Evolutionary conservation across 163 green algal genomes (phyloP).

Genomic region (Coccomyxa subellipsoidea): DNA sequence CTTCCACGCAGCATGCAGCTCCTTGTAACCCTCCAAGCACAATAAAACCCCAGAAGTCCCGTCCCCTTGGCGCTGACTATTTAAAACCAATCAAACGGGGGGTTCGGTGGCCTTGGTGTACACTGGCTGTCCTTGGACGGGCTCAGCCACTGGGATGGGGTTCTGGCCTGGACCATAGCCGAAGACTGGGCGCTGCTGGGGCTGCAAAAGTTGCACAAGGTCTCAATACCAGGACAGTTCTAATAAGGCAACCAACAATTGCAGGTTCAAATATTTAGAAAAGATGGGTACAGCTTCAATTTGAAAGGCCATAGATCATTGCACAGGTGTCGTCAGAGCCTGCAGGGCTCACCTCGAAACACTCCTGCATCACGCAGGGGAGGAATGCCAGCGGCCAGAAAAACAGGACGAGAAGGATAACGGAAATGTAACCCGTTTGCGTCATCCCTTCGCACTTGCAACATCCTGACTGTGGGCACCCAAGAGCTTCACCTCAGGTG

Average conservation of each 20-base stretch:
- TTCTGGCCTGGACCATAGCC: neutral
- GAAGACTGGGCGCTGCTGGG: neutral
- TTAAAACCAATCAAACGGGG: neutral
- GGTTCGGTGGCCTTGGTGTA: neutral
- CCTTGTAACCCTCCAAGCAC: no score
- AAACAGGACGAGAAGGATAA: neutral
- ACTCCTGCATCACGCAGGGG: neutral
- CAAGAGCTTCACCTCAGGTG: neutral
- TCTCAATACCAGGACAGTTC: neutral
- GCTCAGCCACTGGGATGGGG: neutral
- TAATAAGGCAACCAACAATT: neutral
- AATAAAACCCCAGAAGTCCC: no score
- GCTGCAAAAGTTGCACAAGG: neutral
- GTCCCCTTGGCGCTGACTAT: no score
- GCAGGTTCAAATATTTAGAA: neutral
- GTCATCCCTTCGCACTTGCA: constrained; percentile 3
- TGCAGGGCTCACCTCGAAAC: neutral
- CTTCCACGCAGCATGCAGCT: no score
- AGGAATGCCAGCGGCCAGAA: neutral
- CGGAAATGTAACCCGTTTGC: neutral
- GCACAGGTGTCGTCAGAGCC: no score
- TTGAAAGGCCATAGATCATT: no score
- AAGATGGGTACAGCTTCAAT: no score
- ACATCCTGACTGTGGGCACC: neutral
- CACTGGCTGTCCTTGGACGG: neutral